phyloP scores from a whole-genome alignment of 1,284 basidiomycete species.

The Sporisorium graminicola region DNA sequence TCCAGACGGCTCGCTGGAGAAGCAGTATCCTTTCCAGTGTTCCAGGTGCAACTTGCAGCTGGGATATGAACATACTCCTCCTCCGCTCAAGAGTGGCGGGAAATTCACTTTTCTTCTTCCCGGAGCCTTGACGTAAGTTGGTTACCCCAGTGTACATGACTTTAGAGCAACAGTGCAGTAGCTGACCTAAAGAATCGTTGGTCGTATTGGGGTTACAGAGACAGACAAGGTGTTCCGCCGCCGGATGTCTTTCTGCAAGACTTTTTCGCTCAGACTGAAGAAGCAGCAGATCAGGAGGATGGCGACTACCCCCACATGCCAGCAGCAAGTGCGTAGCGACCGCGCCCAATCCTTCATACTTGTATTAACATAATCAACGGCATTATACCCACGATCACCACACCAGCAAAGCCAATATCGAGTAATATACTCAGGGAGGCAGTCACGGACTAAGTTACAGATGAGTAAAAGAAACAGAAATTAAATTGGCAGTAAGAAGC shows the following conservation, averaged over 20 bases:
- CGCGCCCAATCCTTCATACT: background rate
- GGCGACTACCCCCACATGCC: background rate
- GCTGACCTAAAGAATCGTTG: slow-evolving; percentile 5
- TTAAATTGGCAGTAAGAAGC: background rate
- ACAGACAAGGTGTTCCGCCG: slow-evolving; percentile 47
- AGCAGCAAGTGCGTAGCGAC: background rate
- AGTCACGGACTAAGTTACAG: too few species aligned
- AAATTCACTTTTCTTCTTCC: slow-evolving; percentile 61
- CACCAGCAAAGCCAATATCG: background rate
- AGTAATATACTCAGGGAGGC: too few species aligned
- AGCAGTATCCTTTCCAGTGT: slow-evolving; percentile 61
- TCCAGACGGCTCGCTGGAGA: slow-evolving; percentile 54
- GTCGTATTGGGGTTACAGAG: slow-evolving; percentile 10
- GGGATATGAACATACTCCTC: slow-evolving; percentile 65
- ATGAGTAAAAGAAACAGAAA: slow-evolving; percentile 3
- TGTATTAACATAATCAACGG: background rate
- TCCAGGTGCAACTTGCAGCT: slow-evolving; percentile 59
- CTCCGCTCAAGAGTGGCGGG: slow-evolving; percentile 64
- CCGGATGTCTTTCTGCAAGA: slow-evolving; percentile 44
- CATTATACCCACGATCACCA: background rate
- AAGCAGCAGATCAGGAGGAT: background rate
- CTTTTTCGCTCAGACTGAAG: slow-evolving; percentile 3
- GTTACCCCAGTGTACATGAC: too few species aligned
- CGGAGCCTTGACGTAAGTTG: slow-evolving; percentile 62
- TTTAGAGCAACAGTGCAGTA: too few species aligned